Conservation (phyloP, 2,329 filamentous ascomycete species). For the Lecanicillium sp. region DNA sequence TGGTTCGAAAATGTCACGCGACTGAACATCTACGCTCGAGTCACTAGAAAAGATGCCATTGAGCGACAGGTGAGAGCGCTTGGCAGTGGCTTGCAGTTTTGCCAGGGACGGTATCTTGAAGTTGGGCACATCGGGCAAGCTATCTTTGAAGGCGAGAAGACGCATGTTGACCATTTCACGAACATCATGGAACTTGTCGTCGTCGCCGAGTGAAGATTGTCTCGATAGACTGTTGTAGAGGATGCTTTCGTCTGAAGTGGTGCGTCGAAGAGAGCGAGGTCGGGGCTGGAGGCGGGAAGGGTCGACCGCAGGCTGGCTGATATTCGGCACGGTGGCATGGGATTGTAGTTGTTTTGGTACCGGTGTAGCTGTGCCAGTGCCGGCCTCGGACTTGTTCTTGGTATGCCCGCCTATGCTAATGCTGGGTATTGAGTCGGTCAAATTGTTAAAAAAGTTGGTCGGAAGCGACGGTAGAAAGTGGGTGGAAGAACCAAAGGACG, state of each 20-base stretch:
- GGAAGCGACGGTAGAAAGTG: conserved; percentile 37
- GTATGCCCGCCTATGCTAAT: conserved; percentile 17
- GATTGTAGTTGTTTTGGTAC: not conserved
- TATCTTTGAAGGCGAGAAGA: conserved; percentile 85
- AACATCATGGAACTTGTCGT: conserved; percentile 72
- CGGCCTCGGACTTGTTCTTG: conserved; percentile 14
- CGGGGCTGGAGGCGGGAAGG: conserved; percentile 10
- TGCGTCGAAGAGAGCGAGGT: conserved; percentile 26
- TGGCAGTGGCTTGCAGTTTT: conserved; percentile 36
- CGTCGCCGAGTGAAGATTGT: conserved; percentile 78
- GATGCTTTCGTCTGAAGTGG: conserved; percentile 62
- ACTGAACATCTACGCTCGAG: conserved; percentile 9
- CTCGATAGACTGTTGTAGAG: conserved; percentile 70
- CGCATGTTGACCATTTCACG: conserved; percentile 82
- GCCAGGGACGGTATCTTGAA: conserved; percentile 64
- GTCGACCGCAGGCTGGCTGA: not conserved
- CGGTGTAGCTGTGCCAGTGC: not conserved
- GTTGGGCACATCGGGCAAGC: conserved; percentile 70
- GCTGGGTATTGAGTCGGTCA: conserved; percentile 17
- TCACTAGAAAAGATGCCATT: conserved; percentile 26
- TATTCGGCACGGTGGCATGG: not conserved
- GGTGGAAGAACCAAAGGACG: conserved; percentile 38
- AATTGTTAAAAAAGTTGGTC: conserved; percentile 9
- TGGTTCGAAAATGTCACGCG: conserved; percentile 14
- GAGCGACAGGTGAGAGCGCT: conserved; percentile 28